Evolutionary conservation across 768 basidiomycete genomes (phyloP).

Genomic region (Lentinula sp.): DNA sequence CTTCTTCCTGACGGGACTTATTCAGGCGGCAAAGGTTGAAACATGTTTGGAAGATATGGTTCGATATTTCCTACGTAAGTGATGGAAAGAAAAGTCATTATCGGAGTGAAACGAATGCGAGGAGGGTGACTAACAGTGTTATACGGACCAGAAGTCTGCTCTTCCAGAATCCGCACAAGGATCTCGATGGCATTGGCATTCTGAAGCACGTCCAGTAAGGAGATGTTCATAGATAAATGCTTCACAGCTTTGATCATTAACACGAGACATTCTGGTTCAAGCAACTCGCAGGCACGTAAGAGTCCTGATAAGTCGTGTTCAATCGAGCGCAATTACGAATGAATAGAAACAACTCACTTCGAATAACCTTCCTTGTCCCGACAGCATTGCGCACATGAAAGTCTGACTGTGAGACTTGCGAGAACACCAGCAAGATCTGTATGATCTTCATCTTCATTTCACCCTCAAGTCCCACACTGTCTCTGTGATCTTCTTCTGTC

Average conservation of each 20-base stretch:
- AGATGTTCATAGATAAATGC: conserved; percentile 91
- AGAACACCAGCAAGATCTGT: conserved; percentile 84
- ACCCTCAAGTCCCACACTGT: not conserved
- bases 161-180: conserved; percentile 78
- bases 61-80: conserved; percentile 79
- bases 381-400: conserved; percentile 89
- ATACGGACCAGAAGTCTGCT: conserved; percentile 72
- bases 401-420: conserved; percentile 94
- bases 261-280: conserved; percentile 86
- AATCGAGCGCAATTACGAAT: not conserved
- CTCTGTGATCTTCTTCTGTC: not conserved
- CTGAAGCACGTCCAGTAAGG: conserved; percentile 86
- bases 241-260: conserved; percentile 92
- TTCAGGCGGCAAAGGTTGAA: conserved; percentile 95
- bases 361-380: conserved; percentile 82
- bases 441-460: conserved; percentile 89
- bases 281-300: conserved; percentile 77
- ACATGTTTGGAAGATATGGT: conserved; percentile 95
- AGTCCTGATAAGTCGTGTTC: conserved; percentile 45
- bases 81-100: conserved; percentile 1
- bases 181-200: conserved; percentile 94
- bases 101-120: not conserved
- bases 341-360: conserved; percentile 52
- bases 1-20: conserved; percentile 93
- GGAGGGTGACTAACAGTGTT: conserved; percentile 55